Evolutionary conservation across 2,329 filamentous ascomycete genomes (phyloP), one percentile per base, ranked within the genome.

Genomic region (Diaporthe humulicola): DNA sequence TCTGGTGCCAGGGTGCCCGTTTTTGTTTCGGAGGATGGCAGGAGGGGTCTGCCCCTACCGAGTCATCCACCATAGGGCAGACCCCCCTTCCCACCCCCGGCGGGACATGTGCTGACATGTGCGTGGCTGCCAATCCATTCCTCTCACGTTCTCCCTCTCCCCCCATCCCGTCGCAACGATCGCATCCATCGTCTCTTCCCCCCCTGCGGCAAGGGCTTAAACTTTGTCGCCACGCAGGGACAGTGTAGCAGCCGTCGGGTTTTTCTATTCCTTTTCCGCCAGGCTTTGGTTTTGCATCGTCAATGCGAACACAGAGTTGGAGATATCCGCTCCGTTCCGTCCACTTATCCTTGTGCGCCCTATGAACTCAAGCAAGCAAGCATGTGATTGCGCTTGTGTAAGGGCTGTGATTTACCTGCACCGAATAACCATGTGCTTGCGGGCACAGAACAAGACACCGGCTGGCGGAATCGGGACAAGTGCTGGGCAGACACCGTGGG

Each of bases 71-170:
- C 9, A 14, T 14, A 17, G 25, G 15, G 17, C 33, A 33, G 60
- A 22, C 30, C 45, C 45, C 42, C 28, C 28, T 54, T 22, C 28
- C 42, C 60, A 66, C 40, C 69, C 42, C 25, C 33, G 45, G 30
- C 36, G 17, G 48, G 25, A 38, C 48, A 30, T 52, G 50, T 69
- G 60, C 70, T 75, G 73, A 73, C 73, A 75, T 75, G 73, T 75
- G 73, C 70, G 70, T 42, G 33, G 45, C 28, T 38, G 36, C n/a
- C 30, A 52, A 52, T 69, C 48, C 64, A 38, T 54, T 38, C 48
- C 28, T 22, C 28, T 33, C 25, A 22, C 60, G n/a, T n/a, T 28
- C 40, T 50, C 19, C 25, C 42, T 48, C 56, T 40, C 40, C 40
- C n/a, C 64, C 45, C 12, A 64, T 64, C 25, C 60, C 40, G 60